Conservation (phyloP, 1,284 basidiomycete species). For the Cryptococcus amylolentus region DNA sequence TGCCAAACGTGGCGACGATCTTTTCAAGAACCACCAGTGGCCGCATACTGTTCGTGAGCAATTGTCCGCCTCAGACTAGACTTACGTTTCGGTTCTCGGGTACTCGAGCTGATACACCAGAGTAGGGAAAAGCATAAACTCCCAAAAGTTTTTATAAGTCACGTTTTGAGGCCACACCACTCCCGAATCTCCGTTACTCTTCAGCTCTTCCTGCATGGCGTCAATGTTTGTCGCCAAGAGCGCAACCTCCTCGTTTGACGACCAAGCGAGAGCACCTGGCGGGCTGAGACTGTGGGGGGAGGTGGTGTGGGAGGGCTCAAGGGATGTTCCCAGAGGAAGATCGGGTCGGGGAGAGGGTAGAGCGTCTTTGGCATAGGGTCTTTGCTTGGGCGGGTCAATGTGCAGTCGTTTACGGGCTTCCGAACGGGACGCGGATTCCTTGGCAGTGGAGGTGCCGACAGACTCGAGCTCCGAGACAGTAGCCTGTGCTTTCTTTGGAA, state of each 20-base stretch:
- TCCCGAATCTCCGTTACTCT: slow-evolving; percentile 58
- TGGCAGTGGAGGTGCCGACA: neutral
- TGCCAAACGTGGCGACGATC: slow-evolving; percentile 89
- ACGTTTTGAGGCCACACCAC: slow-evolving; percentile 85
- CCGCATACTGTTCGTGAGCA: slow-evolving; percentile 64
- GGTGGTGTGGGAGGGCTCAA: slow-evolving; percentile 40
- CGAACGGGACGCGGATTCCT: neutral
- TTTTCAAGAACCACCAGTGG: slow-evolving; percentile 93
- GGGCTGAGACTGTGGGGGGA: slow-evolving; percentile 44
- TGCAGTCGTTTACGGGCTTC: slow-evolving; percentile 8
- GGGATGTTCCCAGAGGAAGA: slow-evolving; percentile 45
- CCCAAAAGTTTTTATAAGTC: slow-evolving; percentile 74
- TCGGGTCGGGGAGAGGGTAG: slow-evolving; percentile 31
- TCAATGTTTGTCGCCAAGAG: slow-evolving; percentile 71
- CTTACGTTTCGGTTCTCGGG: slow-evolving; percentile 76
- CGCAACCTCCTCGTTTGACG: slow-evolving; percentile 66
- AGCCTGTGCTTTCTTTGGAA: slow-evolving; percentile 7
- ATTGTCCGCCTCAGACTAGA: neutral
- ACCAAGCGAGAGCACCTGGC: slow-evolving; percentile 63
- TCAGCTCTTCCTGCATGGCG: slow-evolving; percentile 72
- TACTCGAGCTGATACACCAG: slow-evolving; percentile 96
- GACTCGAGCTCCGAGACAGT: slow-evolving; percentile 4
- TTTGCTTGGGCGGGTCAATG: slow-evolving; percentile 4
- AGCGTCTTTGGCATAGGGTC: slow-evolving; percentile 27
- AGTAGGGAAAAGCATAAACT: slow-evolving; percentile 86